Conservation (phyloP, 2,329 filamentous ascomycete genomes). For the Pseudopyricularia cyperi region DNA sequence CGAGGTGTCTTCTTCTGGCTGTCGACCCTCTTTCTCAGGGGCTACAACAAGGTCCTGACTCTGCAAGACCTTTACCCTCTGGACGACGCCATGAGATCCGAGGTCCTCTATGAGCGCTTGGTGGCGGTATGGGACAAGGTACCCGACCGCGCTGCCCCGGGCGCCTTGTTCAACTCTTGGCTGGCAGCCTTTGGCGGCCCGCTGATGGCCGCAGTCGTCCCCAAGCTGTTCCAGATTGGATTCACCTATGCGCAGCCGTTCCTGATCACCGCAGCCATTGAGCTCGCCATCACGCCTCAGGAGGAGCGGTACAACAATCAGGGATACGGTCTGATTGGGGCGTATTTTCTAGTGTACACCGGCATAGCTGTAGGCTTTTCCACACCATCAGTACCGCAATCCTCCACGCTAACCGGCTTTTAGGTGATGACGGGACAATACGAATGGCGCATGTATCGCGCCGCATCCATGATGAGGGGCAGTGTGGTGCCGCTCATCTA, state of each 20-base stretch:
- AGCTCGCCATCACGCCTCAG: constrained; percentile 14
- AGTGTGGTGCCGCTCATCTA: constrained; percentile 3
- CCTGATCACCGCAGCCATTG: constrained; percentile 19
- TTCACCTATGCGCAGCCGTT: constrained; percentile 24
- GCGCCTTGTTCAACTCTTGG: constrained; percentile 13
- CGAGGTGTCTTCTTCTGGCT: constrained; percentile 38
- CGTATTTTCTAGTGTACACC: constrained; percentile 13
- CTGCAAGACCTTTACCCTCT: constrained; percentile 11
- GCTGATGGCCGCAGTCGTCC: constrained; percentile 16
- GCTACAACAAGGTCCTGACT: constrained; percentile 29
- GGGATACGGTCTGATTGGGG: constrained; percentile 19
- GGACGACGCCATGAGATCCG: constrained; percentile 14
- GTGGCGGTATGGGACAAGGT: constrained; percentile 13
- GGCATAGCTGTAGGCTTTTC: not conserved
- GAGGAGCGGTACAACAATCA: constrained; percentile 10
- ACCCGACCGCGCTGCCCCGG: constrained; percentile 8
- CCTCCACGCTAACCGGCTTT: not conserved
- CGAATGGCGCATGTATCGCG: not conserved
- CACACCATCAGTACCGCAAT: not conserved
- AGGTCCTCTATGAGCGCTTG: constrained; percentile 15
- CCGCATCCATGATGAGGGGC: constrained; percentile 3
- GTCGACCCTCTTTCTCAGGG: constrained; percentile 34
- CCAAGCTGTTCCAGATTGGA: constrained; percentile 18
- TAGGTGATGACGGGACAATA: constrained; percentile 1
- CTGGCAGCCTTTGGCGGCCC: constrained; percentile 11